Evolutionary conservation across 176 grass and related monocot genomes (phyloP).

Genomic region (Rhipidocladum racemiflorum): DNA sequence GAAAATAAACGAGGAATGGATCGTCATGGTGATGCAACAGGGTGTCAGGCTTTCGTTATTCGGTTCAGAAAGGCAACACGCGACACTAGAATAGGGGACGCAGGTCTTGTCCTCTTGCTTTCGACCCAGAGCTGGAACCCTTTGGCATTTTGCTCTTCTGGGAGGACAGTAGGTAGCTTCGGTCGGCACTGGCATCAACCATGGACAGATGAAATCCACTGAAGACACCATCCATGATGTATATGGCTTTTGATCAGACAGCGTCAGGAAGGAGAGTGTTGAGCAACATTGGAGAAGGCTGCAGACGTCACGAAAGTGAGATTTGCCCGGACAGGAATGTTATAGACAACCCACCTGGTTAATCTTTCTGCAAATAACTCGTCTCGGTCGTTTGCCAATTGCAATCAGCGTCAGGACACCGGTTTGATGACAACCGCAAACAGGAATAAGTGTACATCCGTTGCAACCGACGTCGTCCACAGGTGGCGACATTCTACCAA

Average conservation of each 20-base stretch:
- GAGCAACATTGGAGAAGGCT: background rate
- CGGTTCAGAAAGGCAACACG: background rate
- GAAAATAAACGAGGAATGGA: background rate
- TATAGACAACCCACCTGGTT: no score
- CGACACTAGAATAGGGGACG: background rate
- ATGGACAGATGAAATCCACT: background rate
- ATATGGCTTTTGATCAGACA: background rate
- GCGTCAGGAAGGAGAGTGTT: background rate
- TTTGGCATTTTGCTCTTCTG: background rate
- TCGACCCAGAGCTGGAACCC: background rate
- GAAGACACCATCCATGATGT: background rate
- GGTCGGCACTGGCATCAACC: background rate
- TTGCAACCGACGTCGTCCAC: conserved; percentile 13
- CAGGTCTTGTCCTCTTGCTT: background rate
- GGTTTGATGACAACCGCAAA: background rate
- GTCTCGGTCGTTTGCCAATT: background rate
- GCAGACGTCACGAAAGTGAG: background rate
- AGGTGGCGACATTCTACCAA: conserved; percentile 22
- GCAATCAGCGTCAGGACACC: conserved; percentile 7
- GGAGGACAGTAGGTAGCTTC: background rate
- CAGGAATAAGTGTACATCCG: conserved; percentile 17
- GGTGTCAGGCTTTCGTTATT: background rate
- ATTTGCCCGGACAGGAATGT: background rate
- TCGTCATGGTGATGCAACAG: background rate
- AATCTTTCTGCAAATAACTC: background rate